Conservation (phyloP, 2,329 filamentous ascomycete genomes). For the Fusarium transvaalense region DNA sequence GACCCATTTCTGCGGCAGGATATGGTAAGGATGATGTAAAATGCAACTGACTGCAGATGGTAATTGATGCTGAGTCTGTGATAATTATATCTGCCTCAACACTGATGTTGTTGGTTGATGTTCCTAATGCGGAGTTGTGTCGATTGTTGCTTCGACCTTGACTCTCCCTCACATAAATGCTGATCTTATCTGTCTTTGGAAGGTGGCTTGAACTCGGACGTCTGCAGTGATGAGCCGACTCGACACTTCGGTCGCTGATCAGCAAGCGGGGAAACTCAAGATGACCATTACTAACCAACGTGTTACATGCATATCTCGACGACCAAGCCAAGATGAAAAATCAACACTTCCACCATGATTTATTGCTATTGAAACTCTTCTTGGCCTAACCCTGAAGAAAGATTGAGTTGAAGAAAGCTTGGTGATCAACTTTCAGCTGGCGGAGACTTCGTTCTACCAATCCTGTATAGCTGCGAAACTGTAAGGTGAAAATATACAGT, state of each 20-base stretch:
- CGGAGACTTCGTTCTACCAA: background rate
- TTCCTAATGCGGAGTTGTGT: background rate
- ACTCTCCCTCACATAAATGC: background rate
- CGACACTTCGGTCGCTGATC: background rate
- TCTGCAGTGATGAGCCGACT: conserved; percentile 9
- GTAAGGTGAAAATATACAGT: accelerated
- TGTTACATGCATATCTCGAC: background rate
- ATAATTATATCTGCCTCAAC: background rate
- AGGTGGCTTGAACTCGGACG: conserved; percentile 2
- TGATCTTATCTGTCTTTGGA: conserved; percentile 7
- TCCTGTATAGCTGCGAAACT: too few relatives aligned
- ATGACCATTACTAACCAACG: conserved; percentile 16
- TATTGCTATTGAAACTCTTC: background rate
- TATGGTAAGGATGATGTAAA: accelerated
- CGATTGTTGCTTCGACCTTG: background rate
- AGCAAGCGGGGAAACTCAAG: conserved; percentile 5
- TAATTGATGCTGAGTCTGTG: background rate
- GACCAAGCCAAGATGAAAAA: background rate
- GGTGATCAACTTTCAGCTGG: accelerated
- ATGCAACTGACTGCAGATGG: background rate
- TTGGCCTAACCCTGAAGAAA: too few relatives aligned
- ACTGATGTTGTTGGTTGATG: background rate
- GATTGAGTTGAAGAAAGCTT: too few relatives aligned
- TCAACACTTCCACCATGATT: background rate
- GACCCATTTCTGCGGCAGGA: background rate